phyloP scores from a whole-genome alignment of 2,329 filamentous ascomycete species.

The Trichoderma koningiopsis region DNA sequence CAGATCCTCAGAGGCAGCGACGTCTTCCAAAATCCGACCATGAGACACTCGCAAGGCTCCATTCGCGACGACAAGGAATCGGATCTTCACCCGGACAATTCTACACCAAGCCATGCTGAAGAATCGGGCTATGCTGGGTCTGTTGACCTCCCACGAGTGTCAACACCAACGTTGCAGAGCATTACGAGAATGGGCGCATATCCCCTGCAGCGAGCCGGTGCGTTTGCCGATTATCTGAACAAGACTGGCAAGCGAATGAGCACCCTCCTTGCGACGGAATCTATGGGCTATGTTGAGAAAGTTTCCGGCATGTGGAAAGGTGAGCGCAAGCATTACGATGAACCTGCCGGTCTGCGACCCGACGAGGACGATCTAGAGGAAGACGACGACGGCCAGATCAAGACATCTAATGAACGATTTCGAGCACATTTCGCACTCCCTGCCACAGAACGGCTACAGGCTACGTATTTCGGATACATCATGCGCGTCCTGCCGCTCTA shows the following conservation, averaged over 20 bases:
- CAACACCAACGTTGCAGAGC: conserved; percentile 52
- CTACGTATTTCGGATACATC: conserved; percentile 91
- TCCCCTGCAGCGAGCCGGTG: conserved; percentile 79
- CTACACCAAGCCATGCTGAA: conserved; percentile 44
- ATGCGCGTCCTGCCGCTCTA: conserved; percentile 88
- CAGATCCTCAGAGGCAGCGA: conserved; percentile 87
- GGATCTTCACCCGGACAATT: conserved; percentile 37
- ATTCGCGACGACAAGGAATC: conserved; percentile 31
- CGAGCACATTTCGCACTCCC: conserved; percentile 89
- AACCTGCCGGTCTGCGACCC: conserved; percentile 52
- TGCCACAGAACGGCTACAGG: conserved; percentile 76
- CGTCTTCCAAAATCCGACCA: conserved; percentile 80
- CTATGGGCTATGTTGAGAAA: conserved; percentile 95
- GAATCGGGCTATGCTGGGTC: conserved; percentile 36
- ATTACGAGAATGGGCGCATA: conserved; percentile 67
- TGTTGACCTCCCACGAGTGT: conserved; percentile 30
- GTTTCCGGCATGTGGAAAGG: conserved; percentile 97
- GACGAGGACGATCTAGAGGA: conserved; percentile 60
- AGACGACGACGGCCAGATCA: conserved; percentile 64
- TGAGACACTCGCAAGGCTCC: conserved; percentile 54
- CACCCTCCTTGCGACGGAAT: conserved; percentile 79
- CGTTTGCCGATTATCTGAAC: conserved; percentile 80
- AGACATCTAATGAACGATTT: conserved; percentile 77
- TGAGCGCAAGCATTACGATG: conserved; percentile 84
- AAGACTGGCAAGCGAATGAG: conserved; percentile 80